Conservation (phyloP, 257 asterid species). For the Nicotiana otophora region DNA sequence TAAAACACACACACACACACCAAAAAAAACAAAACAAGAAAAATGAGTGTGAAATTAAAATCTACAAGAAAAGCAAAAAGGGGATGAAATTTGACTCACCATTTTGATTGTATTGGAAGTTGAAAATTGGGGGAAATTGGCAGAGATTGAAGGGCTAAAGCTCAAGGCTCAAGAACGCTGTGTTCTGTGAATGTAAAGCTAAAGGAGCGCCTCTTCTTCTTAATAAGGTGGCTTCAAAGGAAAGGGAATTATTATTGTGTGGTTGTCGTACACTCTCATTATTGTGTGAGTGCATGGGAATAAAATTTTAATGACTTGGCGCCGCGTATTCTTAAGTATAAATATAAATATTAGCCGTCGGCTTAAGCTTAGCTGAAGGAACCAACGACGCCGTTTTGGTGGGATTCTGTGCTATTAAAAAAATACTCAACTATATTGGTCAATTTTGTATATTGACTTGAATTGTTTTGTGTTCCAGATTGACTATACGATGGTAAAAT, state of each 20-base stretch:
- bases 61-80: background rate
- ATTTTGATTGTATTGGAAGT: conserved; percentile 3
- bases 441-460: too few species aligned
- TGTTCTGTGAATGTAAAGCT: background rate
- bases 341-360: background rate
- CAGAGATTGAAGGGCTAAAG: background rate
- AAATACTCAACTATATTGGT: too few species aligned
- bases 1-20: background rate
- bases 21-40: background rate
- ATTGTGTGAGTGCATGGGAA: background rate
- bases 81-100: conserved; percentile 10
- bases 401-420: background rate
- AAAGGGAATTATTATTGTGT: conserved; percentile 7
- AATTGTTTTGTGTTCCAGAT: too few species aligned
- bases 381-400: background rate
- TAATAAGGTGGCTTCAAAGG: background rate
- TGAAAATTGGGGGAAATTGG: background rate
- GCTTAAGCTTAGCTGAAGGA: background rate
- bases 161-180: background rate
- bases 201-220: background rate
- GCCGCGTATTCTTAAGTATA: conserved; percentile 4
- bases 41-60: background rate
- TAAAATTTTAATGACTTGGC: background rate
- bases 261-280: background rate
- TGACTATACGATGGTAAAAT: too few species aligned